Evolutionary conservation across 2,329 filamentous ascomycete genomes (phyloP), one percentile per base, ranked within the genome.

Genomic region (Colletotrichum spinosum): DNA sequence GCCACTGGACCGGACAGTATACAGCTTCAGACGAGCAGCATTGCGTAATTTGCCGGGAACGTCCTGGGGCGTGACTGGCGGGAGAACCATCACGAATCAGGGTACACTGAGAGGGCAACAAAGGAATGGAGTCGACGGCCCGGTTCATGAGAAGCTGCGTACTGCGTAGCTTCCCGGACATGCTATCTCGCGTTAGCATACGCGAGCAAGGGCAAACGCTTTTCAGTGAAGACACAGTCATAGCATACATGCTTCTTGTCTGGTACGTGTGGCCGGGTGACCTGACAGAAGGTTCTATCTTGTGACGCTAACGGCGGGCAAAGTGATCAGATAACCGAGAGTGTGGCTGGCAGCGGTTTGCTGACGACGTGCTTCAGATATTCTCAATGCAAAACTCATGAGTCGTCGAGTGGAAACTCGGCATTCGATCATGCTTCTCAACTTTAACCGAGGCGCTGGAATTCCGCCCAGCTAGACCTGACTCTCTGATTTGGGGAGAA

Each of bases 71-170:
- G 45, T 39, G 8, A 46, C 10, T 25, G 57, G 45, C 56, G 51
- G 57, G 51, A 51, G 37, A 25, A 60, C 44, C 25, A 42, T 52
- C 52, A 61, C 46, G 57, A 65, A 61, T 65, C 57, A 55, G 44
- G 50, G 34, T 17, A 65, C n/a, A 41, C 61, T 10, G 35, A 12
- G 44, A 46, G 57, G 25, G 25, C 25, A 3, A 25, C 25, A 6
- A 51, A 37, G 37, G 35, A 17, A 45, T 34, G 49, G 44, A 53
- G 50, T 44, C n/a, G 41, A 64, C 13, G 55, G 49, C 38, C 48
- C 35, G 42, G 33, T 58, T 9, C 39, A n/a, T 42, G 35, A 34
- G 13, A 13, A n/a, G 37, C 37, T 34, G 54, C 25, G 34, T 25
- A 25, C 25, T 25, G 25, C 25, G 25, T 25, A 25, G 25, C 25